Conservation (phyloP, 495 filamentous ascomycete species). For the Elasticomyces elasticus region DNA sequence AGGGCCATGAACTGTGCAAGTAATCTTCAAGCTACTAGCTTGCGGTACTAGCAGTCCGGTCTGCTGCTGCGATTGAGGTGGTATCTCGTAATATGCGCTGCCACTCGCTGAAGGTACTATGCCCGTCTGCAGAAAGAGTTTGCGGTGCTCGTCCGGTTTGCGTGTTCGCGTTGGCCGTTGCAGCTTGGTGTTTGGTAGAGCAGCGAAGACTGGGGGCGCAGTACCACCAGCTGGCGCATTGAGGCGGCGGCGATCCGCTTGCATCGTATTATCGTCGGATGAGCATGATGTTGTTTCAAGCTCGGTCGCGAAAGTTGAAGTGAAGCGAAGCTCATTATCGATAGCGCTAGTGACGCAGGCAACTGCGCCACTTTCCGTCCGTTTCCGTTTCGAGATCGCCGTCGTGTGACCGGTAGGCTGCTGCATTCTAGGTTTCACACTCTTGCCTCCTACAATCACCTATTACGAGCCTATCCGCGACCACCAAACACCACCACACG, state of each 20-base stretch:
- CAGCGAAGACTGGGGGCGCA: conserved; percentile 58
- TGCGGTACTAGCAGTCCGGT: conserved; percentile 37
- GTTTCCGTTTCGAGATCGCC: background rate
- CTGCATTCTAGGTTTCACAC: background rate
- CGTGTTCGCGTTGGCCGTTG: conserved; percentile 41
- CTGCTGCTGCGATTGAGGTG: conserved; percentile 32
- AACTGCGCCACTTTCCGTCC: background rate
- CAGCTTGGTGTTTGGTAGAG: conserved; percentile 18
- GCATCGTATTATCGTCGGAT: conserved; percentile 18
- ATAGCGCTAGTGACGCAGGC: too few relatives aligned
- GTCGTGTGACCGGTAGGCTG: conserved; percentile 2
- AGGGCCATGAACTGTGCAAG: conserved; percentile 86
- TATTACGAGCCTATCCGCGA: background rate
- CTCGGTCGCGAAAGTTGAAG: too few relatives aligned
- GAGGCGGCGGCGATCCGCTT: conserved; percentile 72
- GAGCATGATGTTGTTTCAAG: background rate
- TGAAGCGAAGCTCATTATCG: too few relatives aligned
- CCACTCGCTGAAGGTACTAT: conserved; percentile 88
- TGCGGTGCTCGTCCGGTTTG: conserved; percentile 22
- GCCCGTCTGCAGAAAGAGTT: conserved; percentile 65
- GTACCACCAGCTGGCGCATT: conserved; percentile 79
- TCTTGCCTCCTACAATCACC: too few relatives aligned
- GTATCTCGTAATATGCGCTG: conserved; percentile 86
- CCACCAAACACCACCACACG: too few relatives aligned
- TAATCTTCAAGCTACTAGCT: conserved; percentile 69